Base-by-base conservation (phyloP, 148 eudicot species). In the Silene latifolia region DNA sequence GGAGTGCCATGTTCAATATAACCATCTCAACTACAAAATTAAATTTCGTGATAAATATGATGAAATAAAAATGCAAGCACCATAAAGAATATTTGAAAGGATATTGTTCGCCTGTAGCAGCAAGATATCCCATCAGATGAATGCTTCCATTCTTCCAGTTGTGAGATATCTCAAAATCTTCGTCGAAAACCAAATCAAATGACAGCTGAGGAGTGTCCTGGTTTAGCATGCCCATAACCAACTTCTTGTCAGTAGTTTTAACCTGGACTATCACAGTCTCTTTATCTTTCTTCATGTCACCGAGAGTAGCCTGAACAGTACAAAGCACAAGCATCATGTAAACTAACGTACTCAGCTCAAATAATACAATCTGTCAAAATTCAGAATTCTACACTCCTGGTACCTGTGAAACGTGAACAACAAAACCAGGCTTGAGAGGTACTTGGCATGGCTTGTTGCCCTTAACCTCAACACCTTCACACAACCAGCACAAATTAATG, bases 91-190 rank as follows among this genome's bases (percentile, higher is more conserved):
- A 11, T 42, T 9, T 67, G 11, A 67, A 67, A 67, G 71, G 71
- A 67, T 67, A 67, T 67, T 19, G 69, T 53, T 44, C 54, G 6
- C 7, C 24, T 0, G 20, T n/a, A 19, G 47, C 54, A 67, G 54
- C 48, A 13, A 63, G 60, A 76, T 90, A 95, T 58, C 98, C 98
- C 73, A 82, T 21, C 29, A 92, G 85, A 83, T 89, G 89, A 27
- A 95, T 83, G 25, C 87, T 88, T 29, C 96, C 98, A 77, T 83
- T 81, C 78, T 95, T 95, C 86, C 82, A 83, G 76, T 81, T 89
- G 86, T 92, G 98, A 4, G 97, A 90, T 62, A 95, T 83, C 79
- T 87, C 91, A 85, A 90, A 95, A n/a, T 87, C 89, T 59, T 71
- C 79, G 70, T 92, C 97, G 60, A 95, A 86, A 1, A 92, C 93